Conservation (phyloP, 176 grass and related monocot genomes). For the Ensete ventricosum region DNA sequence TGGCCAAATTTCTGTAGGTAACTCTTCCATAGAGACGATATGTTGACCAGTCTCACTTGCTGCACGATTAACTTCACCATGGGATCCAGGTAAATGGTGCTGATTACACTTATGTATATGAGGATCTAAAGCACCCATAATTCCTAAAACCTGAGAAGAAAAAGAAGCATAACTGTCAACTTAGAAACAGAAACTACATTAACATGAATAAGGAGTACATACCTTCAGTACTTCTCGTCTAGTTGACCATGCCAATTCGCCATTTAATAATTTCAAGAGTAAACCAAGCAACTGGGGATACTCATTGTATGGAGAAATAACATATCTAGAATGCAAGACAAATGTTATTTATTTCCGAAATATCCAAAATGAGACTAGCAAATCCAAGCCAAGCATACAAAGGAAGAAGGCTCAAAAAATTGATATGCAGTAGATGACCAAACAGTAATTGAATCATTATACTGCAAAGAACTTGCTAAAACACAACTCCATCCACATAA, state of each 20-base stretch:
- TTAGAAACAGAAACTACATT: background rate
- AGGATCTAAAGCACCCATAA: constrained; percentile 98
- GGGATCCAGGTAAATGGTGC: constrained; percentile 65
- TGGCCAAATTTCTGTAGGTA: constrained; percentile 88
- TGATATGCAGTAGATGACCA: background rate
- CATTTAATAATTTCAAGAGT: constrained; percentile 91
- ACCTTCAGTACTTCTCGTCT: constrained; percentile 97
- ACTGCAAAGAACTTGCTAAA: background rate
- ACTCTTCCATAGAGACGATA: constrained; percentile 97
- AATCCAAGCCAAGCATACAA: background rate
- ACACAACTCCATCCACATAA: too few relatives aligned
- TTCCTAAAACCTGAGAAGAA: constrained; percentile 73
- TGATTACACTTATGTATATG: constrained; percentile 94
- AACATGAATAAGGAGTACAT: constrained; percentile 20
- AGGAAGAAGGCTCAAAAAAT: background rate
- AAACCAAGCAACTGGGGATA: constrained; percentile 90
- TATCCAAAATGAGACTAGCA: background rate
- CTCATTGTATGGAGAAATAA: constrained; percentile 93
- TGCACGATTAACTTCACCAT: constrained; percentile 54
- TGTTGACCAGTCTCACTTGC: constrained; percentile 74
- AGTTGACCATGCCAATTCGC: constrained; percentile 95
- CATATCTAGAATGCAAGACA: constrained; percentile 42
- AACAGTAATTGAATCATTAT: background rate
- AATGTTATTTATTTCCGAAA: background rate
- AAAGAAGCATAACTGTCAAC: constrained; percentile 15